phyloP scores from a whole-genome alignment of 169 alveolate species.

The Neospora caninum region DNA sequence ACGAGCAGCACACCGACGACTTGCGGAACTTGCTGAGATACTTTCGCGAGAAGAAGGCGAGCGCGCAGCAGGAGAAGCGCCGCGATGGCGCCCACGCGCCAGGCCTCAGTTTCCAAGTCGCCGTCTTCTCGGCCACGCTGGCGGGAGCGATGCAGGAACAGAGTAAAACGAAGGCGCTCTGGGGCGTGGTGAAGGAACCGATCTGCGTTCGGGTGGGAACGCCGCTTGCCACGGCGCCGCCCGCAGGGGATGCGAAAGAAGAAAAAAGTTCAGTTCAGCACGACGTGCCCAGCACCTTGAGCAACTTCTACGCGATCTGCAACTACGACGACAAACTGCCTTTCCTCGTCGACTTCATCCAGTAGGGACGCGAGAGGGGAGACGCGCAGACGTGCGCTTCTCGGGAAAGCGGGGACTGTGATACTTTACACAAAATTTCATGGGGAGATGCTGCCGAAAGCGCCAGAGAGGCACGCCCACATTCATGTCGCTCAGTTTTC shows the following conservation, averaged over 20 bases:
- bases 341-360: slow-evolving; percentile 43
- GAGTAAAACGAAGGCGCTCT: neutral
- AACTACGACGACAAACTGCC: slow-evolving; percentile 38
- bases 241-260: neutral
- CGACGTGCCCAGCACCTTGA: slow-evolving; percentile 22
- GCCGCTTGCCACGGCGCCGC: neutral
- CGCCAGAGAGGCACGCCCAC: neutral
- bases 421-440: too few species aligned
- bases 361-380: neutral
- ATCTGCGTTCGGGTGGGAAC: slow-evolving; percentile 10
- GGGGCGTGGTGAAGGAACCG: slow-evolving; percentile 17
- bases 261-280: neutral
- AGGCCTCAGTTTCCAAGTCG: neutral
- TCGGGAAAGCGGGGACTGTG: too few species aligned
- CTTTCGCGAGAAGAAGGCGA: slow-evolving; percentile 9
- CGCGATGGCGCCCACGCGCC: neutral
- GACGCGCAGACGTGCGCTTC: neutral
- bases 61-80: neutral
- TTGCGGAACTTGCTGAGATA: slow-evolving; percentile 75
- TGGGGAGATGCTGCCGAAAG: neutral
- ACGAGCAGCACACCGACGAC: slow-evolving; percentile 85
- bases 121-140: slow-evolving; percentile 93
- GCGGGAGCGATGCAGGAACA: slow-evolving; percentile 65
- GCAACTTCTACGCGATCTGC: slow-evolving; percentile 17
- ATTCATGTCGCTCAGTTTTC: neutral